Evolutionary conservation across 441 rosid genomes (phyloP), one percentile per base, ranked within the genome.

Genomic region (Manihot esculenta): DNA sequence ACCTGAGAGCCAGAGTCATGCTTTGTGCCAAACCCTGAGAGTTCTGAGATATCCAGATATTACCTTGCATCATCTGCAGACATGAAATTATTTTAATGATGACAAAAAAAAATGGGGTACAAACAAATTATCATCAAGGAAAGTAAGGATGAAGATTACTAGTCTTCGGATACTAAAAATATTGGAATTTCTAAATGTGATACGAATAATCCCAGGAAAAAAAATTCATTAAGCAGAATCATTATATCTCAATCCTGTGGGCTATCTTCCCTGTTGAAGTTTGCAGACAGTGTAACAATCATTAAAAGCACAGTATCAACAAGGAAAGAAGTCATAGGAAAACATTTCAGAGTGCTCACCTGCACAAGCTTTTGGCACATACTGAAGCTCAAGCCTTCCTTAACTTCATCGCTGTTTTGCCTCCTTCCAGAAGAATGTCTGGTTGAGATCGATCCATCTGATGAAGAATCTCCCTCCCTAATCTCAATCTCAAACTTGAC

Each of bases 291-390:
- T 33, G 45, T 48, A 64, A 54, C 51, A 33, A 62, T 8, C 35
- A 54, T 12, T 4, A 10, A 23, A 17, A 21, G 42, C 42, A n/a
- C 15, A 20, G 17, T 21, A 50, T 42, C 26, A 48, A 56, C 10
- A 9, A 26, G 14, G 14, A 49, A 23, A 3, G 20, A 56, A 1
- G 1, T 33, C n/a, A 42, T 42, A 27, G n/a, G 72, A 51, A 44
- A 30, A 20, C 15, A 27, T 38, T 1, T 21, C 50, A 47, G 74
- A 54, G 67, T 63, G 65, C 75, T 77, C 60, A 93, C 99, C 87
- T 93, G 93, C 61, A 88, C 99, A 58, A 95, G 89, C 83, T 85
- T 89, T 81, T 91, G 86, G 86, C 99, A 95, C 78, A 95, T 81
- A 61, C 83, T 85, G 87, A 95, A 93, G 85, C 98, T 89, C 81